phyloP scores from a whole-genome alignment of 2,329 filamentous ascomycete genomes.

The Talaromyces verruculosus region DNA sequence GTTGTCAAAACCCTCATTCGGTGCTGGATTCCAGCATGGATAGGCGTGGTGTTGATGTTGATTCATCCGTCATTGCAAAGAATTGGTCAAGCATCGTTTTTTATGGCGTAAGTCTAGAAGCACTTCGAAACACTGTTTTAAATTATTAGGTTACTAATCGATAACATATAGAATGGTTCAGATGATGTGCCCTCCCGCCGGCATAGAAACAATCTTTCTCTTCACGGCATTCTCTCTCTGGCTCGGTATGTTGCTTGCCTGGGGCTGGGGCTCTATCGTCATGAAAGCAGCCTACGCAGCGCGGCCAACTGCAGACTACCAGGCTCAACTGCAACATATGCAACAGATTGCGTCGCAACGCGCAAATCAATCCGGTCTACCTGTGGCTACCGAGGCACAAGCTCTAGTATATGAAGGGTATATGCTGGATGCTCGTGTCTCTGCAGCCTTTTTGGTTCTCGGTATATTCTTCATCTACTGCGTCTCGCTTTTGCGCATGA shows the following conservation, averaged over 20 bases:
- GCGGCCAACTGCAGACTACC: slow-evolving; percentile 42
- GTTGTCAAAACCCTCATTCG: slow-evolving; percentile 52
- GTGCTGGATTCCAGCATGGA: slow-evolving; percentile 51
- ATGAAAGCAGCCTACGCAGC: slow-evolving; percentile 52
- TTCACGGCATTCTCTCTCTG: slow-evolving; percentile 46
- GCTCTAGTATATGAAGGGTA: slow-evolving; percentile 46
- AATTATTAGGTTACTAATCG: background rate
- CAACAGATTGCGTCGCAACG: slow-evolving; percentile 33
- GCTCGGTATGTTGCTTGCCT: slow-evolving; percentile 49
- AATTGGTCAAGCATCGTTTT: slow-evolving; percentile 28
- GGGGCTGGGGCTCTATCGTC: slow-evolving; percentile 50
- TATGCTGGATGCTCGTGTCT: slow-evolving; percentile 51
- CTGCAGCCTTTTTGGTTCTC: slow-evolving; percentile 41
- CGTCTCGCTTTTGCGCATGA: slow-evolving; percentile 41
- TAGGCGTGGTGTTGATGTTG: slow-evolving; percentile 49
- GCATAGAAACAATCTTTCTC: slow-evolving; percentile 50
- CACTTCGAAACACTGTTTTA: background rate
- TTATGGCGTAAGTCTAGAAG: slow-evolving; percentile 7
- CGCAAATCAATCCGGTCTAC: slow-evolving; percentile 37
- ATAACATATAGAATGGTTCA: slow-evolving; percentile 35
- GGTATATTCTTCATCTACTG: slow-evolving; percentile 49
- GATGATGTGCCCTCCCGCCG: slow-evolving; percentile 49
- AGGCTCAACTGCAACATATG: slow-evolving; percentile 37
- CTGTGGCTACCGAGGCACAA: slow-evolving; percentile 33
- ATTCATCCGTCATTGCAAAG: slow-evolving; percentile 45